Evolutionary conservation across 768 basidiomycete genomes (phyloP), one percentile per base, ranked within the genome.

Genomic region (Naganishia vishniacii): DNA sequence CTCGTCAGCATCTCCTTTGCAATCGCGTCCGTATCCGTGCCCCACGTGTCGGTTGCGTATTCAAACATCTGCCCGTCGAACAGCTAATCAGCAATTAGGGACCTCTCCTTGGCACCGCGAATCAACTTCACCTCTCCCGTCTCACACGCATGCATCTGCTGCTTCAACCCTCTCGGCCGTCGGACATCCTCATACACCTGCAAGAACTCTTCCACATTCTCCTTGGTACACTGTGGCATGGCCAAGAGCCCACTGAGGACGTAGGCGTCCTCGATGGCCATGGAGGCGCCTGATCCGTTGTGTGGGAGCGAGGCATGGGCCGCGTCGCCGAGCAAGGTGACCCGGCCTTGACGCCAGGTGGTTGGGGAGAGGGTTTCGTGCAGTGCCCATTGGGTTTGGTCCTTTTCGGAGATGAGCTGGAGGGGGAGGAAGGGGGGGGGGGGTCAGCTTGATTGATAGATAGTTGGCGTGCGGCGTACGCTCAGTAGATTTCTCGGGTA

Each of bases 71-170:
- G 28, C 29, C 6, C n/a, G n/a, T n/a, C n/a, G n/a, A n/a, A n/a
- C n/a, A n/a, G n/a, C n/a, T n/a, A n/a, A n/a, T n/a, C n/a, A n/a
- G n/a, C n/a, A n/a, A n/a, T n/a, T n/a, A n/a, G n/a, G n/a, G n/a
- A n/a, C n/a, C n/a, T n/a, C n/a, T n/a, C n/a, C n/a, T n/a, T n/a
- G n/a, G n/a, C n/a, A n/a, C n/a, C n/a, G n/a, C n/a, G n/a, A n/a
- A n/a, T n/a, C n/a, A n/a, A n/a, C n/a, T n/a, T 41, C 48, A 62
- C 61, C 61, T 65, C 63, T 37, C 63, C 63, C 45, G 63, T 65
- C 63, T 65, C 63, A 48, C 41, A 46, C 5, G 63, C 63, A 41
- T 65, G 45, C 46, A 65, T 15, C 46, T 45, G 44, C 32, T 65
- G 63, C 32, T 18, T 45, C 25, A 44, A 40, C 29, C 42, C 32